A percentile compares a stretch with the other conserved stretches of the same genome.
These are phyloP conservation scores for Ogataea henricii DNA, from an alignment of 805 yeast species.

Conservation along the genomic window DNA sequence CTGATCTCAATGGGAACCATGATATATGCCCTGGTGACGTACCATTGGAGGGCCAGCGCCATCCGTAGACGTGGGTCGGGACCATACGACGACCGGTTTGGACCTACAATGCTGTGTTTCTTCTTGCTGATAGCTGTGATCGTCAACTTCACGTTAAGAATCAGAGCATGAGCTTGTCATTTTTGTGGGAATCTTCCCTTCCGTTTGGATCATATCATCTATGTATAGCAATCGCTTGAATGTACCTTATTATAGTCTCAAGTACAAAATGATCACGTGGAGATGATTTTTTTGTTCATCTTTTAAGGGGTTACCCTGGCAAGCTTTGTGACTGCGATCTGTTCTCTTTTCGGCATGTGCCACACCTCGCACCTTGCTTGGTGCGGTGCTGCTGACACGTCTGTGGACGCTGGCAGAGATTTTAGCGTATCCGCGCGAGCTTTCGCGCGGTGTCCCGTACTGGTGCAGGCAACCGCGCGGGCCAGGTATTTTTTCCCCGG, in stretches of 20 bases:
- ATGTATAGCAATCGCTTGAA: background rate
- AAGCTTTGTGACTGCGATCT: conserved; percentile 1
- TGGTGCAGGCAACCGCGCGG: background rate
- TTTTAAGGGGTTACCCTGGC: background rate
- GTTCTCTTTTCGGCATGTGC: background rate
- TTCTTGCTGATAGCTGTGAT: conserved; percentile 91
- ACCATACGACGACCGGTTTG: conserved; percentile 98
- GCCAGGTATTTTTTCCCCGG: background rate
- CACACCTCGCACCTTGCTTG: background rate
- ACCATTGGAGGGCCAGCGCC: conserved; percentile 99
- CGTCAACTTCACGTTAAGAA: conserved; percentile 86
- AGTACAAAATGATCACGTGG: background rate
- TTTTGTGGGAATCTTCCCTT: background rate
- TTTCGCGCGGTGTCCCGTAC: no score
- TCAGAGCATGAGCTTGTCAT: conserved; percentile 45
- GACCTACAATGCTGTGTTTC: conserved; percentile 96
- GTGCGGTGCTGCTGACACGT: conserved; percentile 3
- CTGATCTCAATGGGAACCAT: conserved; percentile 96
- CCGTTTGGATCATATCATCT: background rate
- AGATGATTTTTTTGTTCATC: background rate
- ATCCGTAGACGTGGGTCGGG: conserved; percentile 97
- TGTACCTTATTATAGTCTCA: background rate
- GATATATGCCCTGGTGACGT: conserved; percentile 92
- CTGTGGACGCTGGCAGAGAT: conserved; percentile 2
- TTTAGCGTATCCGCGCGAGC: background rate